phyloP scores from a whole-genome alignment of 2,329 filamentous ascomycete species.

The Penicillium oxalicum region DNA sequence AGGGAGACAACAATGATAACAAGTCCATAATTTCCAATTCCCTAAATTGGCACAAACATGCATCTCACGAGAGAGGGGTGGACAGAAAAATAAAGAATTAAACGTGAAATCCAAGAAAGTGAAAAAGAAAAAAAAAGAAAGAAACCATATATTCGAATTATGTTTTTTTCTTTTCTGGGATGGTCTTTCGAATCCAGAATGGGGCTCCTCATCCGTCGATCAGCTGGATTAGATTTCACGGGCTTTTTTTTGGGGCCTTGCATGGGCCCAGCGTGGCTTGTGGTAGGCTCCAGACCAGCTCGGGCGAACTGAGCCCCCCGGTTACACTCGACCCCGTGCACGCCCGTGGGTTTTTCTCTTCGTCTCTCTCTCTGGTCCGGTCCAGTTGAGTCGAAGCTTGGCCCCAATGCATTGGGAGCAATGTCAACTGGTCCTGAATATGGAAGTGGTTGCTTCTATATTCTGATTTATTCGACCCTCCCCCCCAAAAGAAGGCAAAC shows the following conservation, averaged over 20 bases:
- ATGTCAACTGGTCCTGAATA: background rate
- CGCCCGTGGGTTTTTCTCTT: conserved; percentile 8
- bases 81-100: too few species aligned
- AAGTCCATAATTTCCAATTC: background rate
- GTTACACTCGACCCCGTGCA: conserved; percentile 9
- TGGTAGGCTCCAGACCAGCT: background rate
- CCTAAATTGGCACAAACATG: too few species aligned
- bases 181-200: background rate
- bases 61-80: too few species aligned
- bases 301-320: conserved; percentile 15
- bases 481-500: background rate
- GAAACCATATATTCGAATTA: too few species aligned
- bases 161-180: background rate
- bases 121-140: too few species aligned
- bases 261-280: conserved; percentile 9
- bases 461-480: background rate
- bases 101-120: too few species aligned
- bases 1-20: too few species aligned
- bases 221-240: conserved; percentile 12
- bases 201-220: conserved; percentile 19
- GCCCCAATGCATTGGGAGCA: conserved; percentile 2
- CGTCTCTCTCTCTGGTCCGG: background rate
- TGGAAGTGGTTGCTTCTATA: background rate
- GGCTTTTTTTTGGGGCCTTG: conserved; percentile 11
- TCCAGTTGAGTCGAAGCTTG: conserved; percentile 19